phyloP scores from a whole-genome alignment of 345 rosid species.

The Lepidium didymum region DNA sequence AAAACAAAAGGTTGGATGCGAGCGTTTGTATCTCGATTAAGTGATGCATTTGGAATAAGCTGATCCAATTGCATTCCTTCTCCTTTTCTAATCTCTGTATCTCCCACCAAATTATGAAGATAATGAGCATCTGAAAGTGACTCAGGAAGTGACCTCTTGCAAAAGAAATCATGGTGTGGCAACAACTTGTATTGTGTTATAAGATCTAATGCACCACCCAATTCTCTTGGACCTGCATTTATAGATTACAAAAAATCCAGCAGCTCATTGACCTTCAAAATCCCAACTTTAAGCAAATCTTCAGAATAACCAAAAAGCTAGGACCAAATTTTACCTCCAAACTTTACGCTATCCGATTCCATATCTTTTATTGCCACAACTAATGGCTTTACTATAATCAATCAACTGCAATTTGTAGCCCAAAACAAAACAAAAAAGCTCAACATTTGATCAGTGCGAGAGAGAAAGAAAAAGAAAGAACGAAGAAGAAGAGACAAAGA shows the following conservation, averaged over 20 bases:
- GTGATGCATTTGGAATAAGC: slow-evolving; percentile 45
- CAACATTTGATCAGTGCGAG: not conserved
- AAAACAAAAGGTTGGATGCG: slow-evolving; percentile 65
- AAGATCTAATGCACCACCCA: slow-evolving; percentile 75
- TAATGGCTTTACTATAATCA: not conserved
- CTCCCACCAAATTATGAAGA: slow-evolving; percentile 72
- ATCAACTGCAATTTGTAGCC: not conserved
- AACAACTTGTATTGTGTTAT: slow-evolving; percentile 62
- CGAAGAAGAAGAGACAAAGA: not conserved
- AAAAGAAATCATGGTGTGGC: slow-evolving; percentile 69
- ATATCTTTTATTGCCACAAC: not conserved
- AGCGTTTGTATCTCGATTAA: slow-evolving; percentile 34
- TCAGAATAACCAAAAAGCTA: not conserved
- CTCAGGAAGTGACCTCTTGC: slow-evolving; percentile 75
- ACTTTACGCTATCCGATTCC: slow-evolving; percentile 25
- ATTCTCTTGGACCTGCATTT: slow-evolving; percentile 60
- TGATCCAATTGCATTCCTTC: slow-evolving; percentile 85
- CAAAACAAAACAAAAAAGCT: not conserved
- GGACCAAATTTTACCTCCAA: slow-evolving; percentile 18
- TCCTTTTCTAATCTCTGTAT: slow-evolving; percentile 70
- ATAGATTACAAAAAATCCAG: not conserved
- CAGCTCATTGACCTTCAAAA: not conserved
- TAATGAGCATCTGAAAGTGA: slow-evolving; percentile 72
- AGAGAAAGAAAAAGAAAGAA: not conserved
- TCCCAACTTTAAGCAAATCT: not conserved